Evolutionary conservation across 1,284 basidiomycete genomes (phyloP).

Genomic region (Microbotryum intermedium): DNA sequence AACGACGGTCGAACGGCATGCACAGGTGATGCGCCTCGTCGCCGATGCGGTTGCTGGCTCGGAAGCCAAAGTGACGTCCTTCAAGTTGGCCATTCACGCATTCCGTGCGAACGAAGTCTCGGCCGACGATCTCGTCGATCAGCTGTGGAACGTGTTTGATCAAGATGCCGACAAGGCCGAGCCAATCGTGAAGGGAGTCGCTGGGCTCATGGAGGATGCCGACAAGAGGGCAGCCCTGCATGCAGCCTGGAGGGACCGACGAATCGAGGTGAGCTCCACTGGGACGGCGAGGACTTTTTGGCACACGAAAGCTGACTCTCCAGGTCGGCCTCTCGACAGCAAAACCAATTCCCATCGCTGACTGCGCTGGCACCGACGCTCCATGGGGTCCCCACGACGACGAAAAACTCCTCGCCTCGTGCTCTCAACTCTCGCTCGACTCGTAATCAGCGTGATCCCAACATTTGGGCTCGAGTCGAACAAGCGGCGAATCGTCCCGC

Average conservation of each 20-base stretch:
- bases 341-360: slow-evolving; percentile 26
- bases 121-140: slow-evolving; percentile 75
- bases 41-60: slow-evolving; percentile 61
- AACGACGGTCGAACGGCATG: slow-evolving; percentile 42
- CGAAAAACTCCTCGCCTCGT: slow-evolving; percentile 7
- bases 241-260: slow-evolving; percentile 71
- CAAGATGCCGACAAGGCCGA: slow-evolving; percentile 65
- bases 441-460: slow-evolving; percentile 4
- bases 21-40: slow-evolving; percentile 60
- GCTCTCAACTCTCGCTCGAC: slow-evolving; percentile 19
- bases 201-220: slow-evolving; percentile 71
- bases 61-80: slow-evolving; percentile 60
- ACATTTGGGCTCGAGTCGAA: slow-evolving; percentile 32
- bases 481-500: slow-evolving; percentile 25
- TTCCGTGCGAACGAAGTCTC: slow-evolving; percentile 70
- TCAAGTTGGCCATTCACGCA: slow-evolving; percentile 65
- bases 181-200: slow-evolving; percentile 65
- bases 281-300: too few species aligned
- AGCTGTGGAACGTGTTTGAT: slow-evolving; percentile 76
- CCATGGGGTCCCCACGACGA: slow-evolving; percentile 11
- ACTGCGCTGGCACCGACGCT: slow-evolving; percentile 15
- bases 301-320: slow-evolving; percentile 7
- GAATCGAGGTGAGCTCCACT: slow-evolving; percentile 56
- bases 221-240: slow-evolving; percentile 73
- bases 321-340: not conserved